Conservation (phyloP, 2,329 filamentous ascomycete genomes). For the Neonectria magnoliae region DNA sequence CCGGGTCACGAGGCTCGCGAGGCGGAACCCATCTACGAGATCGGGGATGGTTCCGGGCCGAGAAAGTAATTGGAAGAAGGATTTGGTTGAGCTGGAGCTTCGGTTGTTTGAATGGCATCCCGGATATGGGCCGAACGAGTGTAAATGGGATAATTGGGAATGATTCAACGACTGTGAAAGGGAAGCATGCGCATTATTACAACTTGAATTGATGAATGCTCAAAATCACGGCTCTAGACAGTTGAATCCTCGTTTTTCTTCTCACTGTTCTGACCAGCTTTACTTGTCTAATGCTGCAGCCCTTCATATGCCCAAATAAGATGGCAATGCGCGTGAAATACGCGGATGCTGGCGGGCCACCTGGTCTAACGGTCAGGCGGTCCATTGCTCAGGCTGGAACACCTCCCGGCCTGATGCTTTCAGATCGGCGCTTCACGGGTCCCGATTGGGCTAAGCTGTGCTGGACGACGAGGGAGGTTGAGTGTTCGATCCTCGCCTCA, state of each 20-base stretch:
- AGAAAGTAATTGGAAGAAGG: neutral
- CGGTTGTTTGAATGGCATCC: neutral
- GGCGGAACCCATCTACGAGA: neutral
- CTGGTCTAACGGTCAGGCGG: neutral
- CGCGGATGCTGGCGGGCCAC: neutral
- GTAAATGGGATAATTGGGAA: neutral
- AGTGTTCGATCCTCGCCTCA: neutral
- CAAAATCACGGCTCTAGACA: neutral
- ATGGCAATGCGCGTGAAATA: neutral
- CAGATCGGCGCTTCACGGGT: neutral
- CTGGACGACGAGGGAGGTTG: neutral
- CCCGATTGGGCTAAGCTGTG: neutral
- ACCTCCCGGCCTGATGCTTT: neutral
- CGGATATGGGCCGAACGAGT: neutral
- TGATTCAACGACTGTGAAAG: neutral
- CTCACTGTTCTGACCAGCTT: neutral
- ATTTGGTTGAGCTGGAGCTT: neutral
- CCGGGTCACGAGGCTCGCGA: neutral
- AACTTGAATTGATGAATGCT: neutral
- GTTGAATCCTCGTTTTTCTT: accelerated
- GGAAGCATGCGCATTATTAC: neutral
- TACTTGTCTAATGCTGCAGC: neutral
- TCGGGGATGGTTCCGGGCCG: neutral
- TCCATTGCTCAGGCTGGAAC: constrained; percentile 1
- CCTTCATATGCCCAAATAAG: neutral